Evolutionary conservation across 106 monocot species (phyloP), one percentile per base, ranked within the genome.

Genomic region (Acorus calamus): DNA sequence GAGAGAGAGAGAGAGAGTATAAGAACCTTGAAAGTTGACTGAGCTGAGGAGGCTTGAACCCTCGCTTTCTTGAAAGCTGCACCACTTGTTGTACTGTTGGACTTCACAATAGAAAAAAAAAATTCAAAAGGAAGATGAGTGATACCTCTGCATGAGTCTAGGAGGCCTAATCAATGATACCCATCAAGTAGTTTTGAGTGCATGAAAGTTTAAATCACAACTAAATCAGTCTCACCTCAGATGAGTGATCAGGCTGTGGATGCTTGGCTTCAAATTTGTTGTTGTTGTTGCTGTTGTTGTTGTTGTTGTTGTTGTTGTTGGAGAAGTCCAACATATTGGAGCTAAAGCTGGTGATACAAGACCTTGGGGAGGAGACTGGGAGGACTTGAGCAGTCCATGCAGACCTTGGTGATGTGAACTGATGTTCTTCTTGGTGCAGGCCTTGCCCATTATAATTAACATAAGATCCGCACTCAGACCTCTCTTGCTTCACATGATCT

Each of bases 21-120:
- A 62, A 11, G 56, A 56, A 89, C 94, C 94, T 94, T 86, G 74
- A 89, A 83, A 50, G 79, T 77, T 63, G 89, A 83, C 74, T 84
- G 76, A 14, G 71, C 69, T 59, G 84, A 83, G 47, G 86, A 81
- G 46, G 65, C 60, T 72, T 84, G 79, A 70, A 84, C 69, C 76
- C 89, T 94, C 53, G 84, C 84, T 68, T 86, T 94, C 79, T 94
- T 94, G 65, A 70, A 67, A 76, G 84, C 73, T 53, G 79, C 66
- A 77, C 74, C 86, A 28, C 74, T 71, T 64, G 59, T 66, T 55
- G 79, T 75, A 79, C 86, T 84, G 79, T 89, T 94, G 81, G 81
- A 84, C 94, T 94, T 73, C 28, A 28, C 28, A 28, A 28, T 0
- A 28, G 28, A 0, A 28, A 28, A 28, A n/a, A 28, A 28, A 28